Percentiles rank a stretch among this genome's conserved stretches.
Evolutionary conservation across 306 rosid species (phyloP).

Genomic region (Ochetophila trinervis): DNA sequence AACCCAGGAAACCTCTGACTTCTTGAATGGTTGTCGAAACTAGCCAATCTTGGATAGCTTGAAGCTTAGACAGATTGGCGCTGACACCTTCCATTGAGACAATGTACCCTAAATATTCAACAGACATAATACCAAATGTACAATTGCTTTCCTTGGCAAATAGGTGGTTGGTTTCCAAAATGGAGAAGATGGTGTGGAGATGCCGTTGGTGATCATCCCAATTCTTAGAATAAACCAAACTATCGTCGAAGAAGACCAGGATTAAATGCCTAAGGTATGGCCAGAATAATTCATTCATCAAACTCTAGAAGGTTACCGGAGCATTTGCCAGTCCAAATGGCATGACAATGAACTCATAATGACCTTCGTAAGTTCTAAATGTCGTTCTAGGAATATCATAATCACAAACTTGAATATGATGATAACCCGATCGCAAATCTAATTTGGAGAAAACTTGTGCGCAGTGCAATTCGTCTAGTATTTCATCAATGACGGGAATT

Average conservation of each 20-base stretch:
- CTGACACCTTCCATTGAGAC: background rate
- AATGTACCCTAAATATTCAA: background rate
- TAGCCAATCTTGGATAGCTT: background rate
- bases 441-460: background rate
- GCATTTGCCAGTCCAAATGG: background rate
- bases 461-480: background rate
- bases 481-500: background rate
- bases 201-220: background rate
- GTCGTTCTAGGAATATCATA: background rate
- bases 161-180: background rate
- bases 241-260: conserved; percentile 6
- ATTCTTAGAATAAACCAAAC: background rate
- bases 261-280: background rate
- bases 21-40: background rate
- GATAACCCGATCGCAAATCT: background rate
- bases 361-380: background rate
- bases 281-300: background rate
- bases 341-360: background rate
- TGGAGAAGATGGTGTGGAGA: fast-evolving
- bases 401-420: background rate
- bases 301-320: background rate
- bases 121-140: background rate
- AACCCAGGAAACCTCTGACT: background rate
- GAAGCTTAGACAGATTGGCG: background rate
- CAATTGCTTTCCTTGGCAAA: background rate